These are phyloP conservation scores for Tricholomella constricta DNA, from an alignment of 768 basidiomycete species.

Conservation along the genomic window DNA sequence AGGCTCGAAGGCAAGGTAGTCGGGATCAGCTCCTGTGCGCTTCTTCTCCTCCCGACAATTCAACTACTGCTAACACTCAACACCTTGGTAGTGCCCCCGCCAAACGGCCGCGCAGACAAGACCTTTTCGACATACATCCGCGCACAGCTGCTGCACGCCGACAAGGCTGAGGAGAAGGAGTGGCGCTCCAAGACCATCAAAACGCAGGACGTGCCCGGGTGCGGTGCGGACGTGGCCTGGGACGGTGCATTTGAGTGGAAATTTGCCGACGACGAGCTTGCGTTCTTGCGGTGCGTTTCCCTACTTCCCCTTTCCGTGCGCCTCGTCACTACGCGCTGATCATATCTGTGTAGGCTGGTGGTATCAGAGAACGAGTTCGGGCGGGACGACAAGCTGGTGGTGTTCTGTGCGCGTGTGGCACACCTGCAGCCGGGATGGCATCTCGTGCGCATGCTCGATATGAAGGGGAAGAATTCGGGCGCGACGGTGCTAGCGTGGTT, in stretches of 20 bases:
- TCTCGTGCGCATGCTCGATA: slow-evolving; percentile 50
- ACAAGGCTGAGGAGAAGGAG: slow-evolving; percentile 31
- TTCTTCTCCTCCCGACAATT: slow-evolving; percentile 7
- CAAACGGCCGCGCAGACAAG: slow-evolving; percentile 39
- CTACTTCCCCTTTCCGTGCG: not conserved
- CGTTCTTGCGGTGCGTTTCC: slow-evolving; percentile 49
- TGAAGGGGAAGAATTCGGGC: slow-evolving; percentile 50
- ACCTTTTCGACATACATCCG: slow-evolving; percentile 44
- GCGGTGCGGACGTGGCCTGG: slow-evolving; percentile 44
- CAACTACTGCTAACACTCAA: not conserved
- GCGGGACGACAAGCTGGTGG: slow-evolving; percentile 45
- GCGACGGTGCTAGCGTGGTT: slow-evolving; percentile 36
- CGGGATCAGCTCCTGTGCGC: slow-evolving; percentile 48
- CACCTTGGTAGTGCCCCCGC: slow-evolving; percentile 43
- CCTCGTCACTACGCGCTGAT: not conserved
- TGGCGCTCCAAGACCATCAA: slow-evolving; percentile 47
- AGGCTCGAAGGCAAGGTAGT: slow-evolving; percentile 36
- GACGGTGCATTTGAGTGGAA: slow-evolving; percentile 50
- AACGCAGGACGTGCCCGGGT: slow-evolving; percentile 29
- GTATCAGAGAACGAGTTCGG: slow-evolving; percentile 45
- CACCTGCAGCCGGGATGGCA: slow-evolving; percentile 50
- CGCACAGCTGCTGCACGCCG: slow-evolving; percentile 46
- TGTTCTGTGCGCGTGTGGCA: slow-evolving; percentile 55
- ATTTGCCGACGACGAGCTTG: slow-evolving; percentile 50
- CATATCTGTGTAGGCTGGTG: slow-evolving; percentile 27